A percentile compares a stretch with the other conserved stretches of the same genome.
These are phyloP conservation scores for Didymella arachidicola DNA, from an alignment of 2,329 filamentous ascomycete genomes.

Conservation along the genomic window DNA sequence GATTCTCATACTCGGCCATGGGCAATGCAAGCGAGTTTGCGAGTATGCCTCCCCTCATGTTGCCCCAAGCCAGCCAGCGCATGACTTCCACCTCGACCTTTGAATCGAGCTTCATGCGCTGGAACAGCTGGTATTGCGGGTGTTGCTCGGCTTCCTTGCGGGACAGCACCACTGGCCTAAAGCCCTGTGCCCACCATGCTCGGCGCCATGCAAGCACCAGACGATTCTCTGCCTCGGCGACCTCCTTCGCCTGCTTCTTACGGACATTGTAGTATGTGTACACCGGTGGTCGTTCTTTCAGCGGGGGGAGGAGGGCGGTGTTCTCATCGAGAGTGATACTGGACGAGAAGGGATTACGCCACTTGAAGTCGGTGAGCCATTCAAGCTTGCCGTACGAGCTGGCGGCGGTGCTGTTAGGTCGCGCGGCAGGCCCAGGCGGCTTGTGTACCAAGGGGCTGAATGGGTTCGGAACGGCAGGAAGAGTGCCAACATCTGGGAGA, in stretches of 20 bases:
- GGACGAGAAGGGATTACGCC: slow-evolving; percentile 88
- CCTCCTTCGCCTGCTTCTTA: slow-evolving; percentile 67
- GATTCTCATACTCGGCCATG: slow-evolving; percentile 79
- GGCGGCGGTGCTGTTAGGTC: slow-evolving; percentile 75
- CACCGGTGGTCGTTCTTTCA: slow-evolving; percentile 73
- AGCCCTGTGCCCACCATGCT: slow-evolving; percentile 95
- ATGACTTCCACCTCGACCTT: slow-evolving; percentile 67
- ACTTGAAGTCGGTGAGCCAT: slow-evolving; percentile 91
- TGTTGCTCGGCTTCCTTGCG: slow-evolving; percentile 83
- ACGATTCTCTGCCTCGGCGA: slow-evolving; percentile 76
- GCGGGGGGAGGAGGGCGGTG: slow-evolving; percentile 80
- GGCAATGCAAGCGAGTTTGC: slow-evolving; percentile 82
- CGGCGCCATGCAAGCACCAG: slow-evolving; percentile 87
- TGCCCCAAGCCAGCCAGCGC: slow-evolving; percentile 91
- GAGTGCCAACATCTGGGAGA: slow-evolving; percentile 35
- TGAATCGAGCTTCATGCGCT: slow-evolving; percentile 54
- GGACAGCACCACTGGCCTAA: slow-evolving; percentile 82
- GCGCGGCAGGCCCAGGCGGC: slow-evolving; percentile 76
- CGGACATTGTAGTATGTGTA: slow-evolving; percentile 91
- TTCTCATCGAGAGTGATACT: slow-evolving; percentile 81
- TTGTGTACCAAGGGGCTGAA: slow-evolving; percentile 75
- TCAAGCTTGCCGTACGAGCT: slow-evolving; percentile 68
- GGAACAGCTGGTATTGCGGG: slow-evolving; percentile 76
- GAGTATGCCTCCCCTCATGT: slow-evolving; percentile 84
- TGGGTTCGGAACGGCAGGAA: slow-evolving; percentile 53